Evolutionary conservation across 208 protist genomes (phyloP).

Genomic region (Trypanosoma lewisi): DNA sequence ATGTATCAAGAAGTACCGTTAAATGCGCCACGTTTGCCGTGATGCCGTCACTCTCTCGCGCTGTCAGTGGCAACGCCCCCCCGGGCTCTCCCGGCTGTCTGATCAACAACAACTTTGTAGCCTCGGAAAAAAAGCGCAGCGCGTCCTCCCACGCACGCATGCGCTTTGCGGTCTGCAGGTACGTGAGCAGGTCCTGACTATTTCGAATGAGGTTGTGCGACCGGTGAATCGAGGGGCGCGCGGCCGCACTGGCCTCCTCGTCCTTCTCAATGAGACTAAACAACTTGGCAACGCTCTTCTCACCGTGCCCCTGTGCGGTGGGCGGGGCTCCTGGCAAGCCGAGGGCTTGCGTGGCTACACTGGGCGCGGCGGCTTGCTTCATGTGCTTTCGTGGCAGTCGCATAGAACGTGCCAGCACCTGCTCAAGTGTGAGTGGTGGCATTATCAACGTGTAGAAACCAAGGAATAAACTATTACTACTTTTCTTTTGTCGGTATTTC

Average conservation of each 20-base stretch:
- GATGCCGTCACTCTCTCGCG: constrained; percentile 16
- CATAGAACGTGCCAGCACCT: constrained; percentile 86
- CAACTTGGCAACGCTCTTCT: constrained; percentile 30
- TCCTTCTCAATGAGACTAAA: constrained; percentile 63
- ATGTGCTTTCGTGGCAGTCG: constrained; percentile 49
- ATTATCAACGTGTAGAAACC: constrained; percentile 25
- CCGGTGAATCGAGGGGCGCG: constrained; percentile 39
- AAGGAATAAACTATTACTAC: background rate
- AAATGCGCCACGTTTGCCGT: constrained; percentile 52
- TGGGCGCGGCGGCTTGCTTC: constrained; percentile 3
- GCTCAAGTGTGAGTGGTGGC: constrained; percentile 77
- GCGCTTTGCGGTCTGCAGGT: constrained; percentile 43
- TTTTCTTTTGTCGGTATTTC: no score
- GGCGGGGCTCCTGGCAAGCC: background rate
- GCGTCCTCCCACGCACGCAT: constrained; percentile 76
- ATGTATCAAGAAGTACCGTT: constrained; percentile 49
- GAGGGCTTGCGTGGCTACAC: background rate
- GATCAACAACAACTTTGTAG: constrained; percentile 28
- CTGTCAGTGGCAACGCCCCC: background rate
- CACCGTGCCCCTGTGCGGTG: background rate
- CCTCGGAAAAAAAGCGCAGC: constrained; percentile 47
- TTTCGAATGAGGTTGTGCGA: constrained; percentile 46
- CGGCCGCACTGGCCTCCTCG: constrained; percentile 42
- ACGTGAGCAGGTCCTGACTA: constrained; percentile 67
- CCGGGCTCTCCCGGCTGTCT: constrained; percentile 1